These are phyloP conservation scores for Acanthamoeba lugdunensis DNA, from an alignment of 208 protist genomes.

Conservation along the genomic window DNA sequence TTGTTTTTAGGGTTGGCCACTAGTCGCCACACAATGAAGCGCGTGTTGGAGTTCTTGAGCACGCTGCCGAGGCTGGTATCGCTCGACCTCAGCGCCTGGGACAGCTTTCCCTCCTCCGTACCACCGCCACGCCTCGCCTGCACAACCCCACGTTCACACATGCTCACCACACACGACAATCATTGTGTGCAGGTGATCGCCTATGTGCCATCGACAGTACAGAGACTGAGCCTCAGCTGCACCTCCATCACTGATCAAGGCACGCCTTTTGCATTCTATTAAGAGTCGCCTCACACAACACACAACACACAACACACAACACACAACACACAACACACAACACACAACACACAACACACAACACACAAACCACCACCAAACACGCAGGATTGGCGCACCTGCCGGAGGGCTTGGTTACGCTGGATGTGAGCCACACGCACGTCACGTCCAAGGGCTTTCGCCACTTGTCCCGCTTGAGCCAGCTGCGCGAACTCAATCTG, in stretches of 20 bases:
- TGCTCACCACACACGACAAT: neutral
- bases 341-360: too few species aligned
- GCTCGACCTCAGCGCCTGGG: constrained; percentile 10
- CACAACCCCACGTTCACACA: too few species aligned
- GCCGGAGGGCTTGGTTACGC: neutral
- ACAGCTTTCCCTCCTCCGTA: neutral
- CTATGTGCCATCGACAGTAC: neutral
- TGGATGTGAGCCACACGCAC: neutral
- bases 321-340: too few species aligned
- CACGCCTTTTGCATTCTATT: too few species aligned
- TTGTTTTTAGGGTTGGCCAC: too few species aligned
- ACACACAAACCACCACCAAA: too few species aligned
- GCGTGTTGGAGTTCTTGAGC: neutral
- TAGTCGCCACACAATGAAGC: neutral
- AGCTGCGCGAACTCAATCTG: neutral
- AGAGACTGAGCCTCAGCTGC: neutral
- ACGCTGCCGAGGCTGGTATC: neutral
- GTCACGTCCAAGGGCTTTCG: neutral
- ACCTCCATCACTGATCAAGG: neutral
- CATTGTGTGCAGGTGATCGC: neutral
- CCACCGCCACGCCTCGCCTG: neutral
- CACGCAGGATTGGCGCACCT: neutral
- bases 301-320: too few species aligned
- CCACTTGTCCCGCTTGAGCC: neutral
- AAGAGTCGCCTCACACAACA: too few species aligned